These are phyloP conservation scores for Pulveroboletus sp. DNA, from an alignment of 768 basidiomycete species.

Conservation along the genomic window DNA sequence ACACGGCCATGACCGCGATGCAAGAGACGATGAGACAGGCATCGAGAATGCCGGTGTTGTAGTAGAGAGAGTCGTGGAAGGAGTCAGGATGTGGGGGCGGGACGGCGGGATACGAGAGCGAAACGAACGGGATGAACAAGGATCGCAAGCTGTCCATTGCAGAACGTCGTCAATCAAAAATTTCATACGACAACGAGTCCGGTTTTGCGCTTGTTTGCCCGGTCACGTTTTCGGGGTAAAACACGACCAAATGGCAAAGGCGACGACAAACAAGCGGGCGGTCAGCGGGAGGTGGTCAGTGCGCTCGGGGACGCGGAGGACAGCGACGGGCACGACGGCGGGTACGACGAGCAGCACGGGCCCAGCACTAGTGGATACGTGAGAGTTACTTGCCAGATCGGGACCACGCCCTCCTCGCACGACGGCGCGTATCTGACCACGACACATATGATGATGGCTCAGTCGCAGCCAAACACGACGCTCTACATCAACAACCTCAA, in stretches of 20 bases:
- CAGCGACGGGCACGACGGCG: constrained; percentile 6
- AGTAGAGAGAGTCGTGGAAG: constrained; percentile 68
- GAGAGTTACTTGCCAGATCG: constrained; percentile 23
- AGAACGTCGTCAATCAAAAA: constrained; percentile 35
- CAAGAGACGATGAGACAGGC: constrained; percentile 76
- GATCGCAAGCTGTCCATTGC: constrained; percentile 39
- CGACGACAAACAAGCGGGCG: constrained; percentile 5
- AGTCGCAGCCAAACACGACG: constrained; percentile 77
- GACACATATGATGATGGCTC: constrained; percentile 33
- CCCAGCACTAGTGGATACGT: constrained; percentile 7
- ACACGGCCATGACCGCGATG: constrained; percentile 82
- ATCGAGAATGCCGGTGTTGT: constrained; percentile 72
- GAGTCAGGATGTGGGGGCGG: constrained; percentile 63
- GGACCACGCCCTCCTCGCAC: neutral
- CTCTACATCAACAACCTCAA: constrained; percentile 94
- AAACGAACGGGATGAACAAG: constrained; percentile 64
- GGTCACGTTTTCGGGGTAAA: constrained; percentile 29
- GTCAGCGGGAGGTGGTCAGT: neutral
- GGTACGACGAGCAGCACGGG: neutral
- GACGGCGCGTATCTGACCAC: neutral
- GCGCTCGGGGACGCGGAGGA: constrained; percentile 2
- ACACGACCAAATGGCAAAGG: constrained; percentile 22
- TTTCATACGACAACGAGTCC: constrained; percentile 28
- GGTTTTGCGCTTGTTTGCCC: constrained; percentile 34
- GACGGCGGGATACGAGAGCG: constrained; percentile 66